phyloP scores from a whole-genome alignment of 192 early-diverging fungal species.

The Coemansia sp. region DNA sequence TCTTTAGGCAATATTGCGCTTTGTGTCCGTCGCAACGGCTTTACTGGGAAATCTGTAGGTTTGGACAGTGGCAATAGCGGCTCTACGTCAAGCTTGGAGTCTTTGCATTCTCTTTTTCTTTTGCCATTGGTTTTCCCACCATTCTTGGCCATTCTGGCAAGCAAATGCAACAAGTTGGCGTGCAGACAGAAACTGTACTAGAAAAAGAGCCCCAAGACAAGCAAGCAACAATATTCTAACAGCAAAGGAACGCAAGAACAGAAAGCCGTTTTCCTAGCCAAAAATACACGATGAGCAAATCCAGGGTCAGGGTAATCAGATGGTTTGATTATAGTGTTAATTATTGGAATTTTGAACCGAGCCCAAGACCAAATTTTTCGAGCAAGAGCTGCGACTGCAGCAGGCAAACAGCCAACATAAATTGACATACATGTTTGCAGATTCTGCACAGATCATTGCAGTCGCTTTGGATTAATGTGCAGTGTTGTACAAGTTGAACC shows the following conservation, averaged over 20 bases:
- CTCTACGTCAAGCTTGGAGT: not conserved
- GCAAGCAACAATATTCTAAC: not conserved
- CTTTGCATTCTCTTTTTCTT: not conserved
- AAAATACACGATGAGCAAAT: not conserved
- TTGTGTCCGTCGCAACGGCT: conserved; percentile 24
- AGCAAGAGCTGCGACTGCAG: not conserved
- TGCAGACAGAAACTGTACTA: not conserved
- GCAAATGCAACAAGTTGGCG: not conserved
- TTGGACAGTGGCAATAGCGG: not conserved
- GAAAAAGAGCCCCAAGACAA: not conserved
- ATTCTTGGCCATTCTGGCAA: not conserved
- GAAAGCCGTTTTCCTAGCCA: not conserved
- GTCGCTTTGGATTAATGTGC: not conserved
- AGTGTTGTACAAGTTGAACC: not conserved
- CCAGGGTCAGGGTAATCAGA: not conserved
- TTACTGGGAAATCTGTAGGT: not conserved
- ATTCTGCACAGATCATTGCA: not conserved
- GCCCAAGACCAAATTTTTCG: no score
- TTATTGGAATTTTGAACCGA: not conserved
- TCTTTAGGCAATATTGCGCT: conserved; percentile 16
- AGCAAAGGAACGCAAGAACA: not conserved
- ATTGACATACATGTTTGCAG: not conserved
- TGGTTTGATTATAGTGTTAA: not conserved
- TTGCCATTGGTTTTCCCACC: not conserved
- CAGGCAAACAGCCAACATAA: not conserved